These are phyloP conservation scores for Aaosphaeria arxii DNA, from an alignment of 2,329 filamentous ascomycete species.

Conservation along the genomic window DNA sequence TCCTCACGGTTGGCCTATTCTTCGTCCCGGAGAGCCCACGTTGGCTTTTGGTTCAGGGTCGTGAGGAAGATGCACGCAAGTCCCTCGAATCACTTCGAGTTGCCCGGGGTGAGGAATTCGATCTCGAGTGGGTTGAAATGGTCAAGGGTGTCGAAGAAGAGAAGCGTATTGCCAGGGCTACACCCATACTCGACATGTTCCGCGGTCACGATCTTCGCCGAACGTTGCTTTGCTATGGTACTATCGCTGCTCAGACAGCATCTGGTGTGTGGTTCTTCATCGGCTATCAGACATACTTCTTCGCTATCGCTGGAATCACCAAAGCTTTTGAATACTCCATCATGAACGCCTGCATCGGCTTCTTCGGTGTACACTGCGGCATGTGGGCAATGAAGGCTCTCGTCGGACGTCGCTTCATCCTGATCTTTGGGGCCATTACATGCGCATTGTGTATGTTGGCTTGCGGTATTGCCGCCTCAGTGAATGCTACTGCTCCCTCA, in stretches of 20 bases:
- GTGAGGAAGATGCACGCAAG: not conserved
- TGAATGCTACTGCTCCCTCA: not conserved
- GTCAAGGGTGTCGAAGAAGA: conserved; percentile 14
- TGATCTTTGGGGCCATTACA: conserved; percentile 4
- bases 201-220: conserved; percentile 45
- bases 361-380: conserved; percentile 47
- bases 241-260: conserved; percentile 44
- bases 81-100: not conserved
- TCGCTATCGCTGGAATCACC: conserved; percentile 5
- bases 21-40: conserved; percentile 35
- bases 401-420: conserved; percentile 6
- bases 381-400: conserved; percentile 23
- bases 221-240: conserved; percentile 47
- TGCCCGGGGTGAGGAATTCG: conserved; percentile 4
- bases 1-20: conserved; percentile 23
- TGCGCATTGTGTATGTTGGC: conserved; percentile 6
- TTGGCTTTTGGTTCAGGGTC: conserved; percentile 18
- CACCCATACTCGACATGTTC: conserved; percentile 44
- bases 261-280: conserved; percentile 50
- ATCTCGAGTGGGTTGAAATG: conserved; percentile 16
- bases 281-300: conserved; percentile 33
- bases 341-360: conserved; percentile 31
- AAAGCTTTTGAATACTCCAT: conserved; percentile 7
- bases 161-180: conserved; percentile 47
- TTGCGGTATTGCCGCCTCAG: conserved; percentile 5